A percentile compares a stretch with the other conserved stretches of the same genome.
Conservation (phyloP, 257 asterid species). For the Orobanche coerulescens region DNA sequence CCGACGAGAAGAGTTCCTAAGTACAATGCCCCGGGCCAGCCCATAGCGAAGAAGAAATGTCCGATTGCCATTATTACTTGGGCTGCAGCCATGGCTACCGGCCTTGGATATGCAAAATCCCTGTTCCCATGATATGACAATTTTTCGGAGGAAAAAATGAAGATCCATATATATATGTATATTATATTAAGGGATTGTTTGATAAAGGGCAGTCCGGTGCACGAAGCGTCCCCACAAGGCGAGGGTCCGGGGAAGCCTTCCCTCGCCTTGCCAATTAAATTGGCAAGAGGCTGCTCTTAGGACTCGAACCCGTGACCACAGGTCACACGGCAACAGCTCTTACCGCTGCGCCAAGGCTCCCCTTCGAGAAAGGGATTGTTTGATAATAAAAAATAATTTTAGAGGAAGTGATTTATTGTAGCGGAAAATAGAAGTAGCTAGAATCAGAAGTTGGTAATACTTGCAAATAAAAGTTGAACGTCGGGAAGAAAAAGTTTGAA, state of each 20-base stretch:
- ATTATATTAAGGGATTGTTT: background rate
- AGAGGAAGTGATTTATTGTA: background rate
- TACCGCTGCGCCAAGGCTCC: no score
- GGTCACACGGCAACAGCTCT: no score
- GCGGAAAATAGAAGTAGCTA: background rate
- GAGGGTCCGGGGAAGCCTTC: no score
- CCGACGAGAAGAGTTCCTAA: conserved; percentile 80
- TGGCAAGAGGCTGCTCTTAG: no score
- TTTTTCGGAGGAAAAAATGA: conserved; percentile 14
- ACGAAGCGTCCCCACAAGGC: no score
- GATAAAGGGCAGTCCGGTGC: no score
- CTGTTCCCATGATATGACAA: conserved; percentile 24
- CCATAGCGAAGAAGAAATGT: conserved; percentile 83
- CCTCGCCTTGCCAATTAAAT: no score
- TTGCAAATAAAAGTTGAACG: background rate
- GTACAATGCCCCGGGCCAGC: conserved; percentile 80
- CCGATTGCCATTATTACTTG: conserved; percentile 73
- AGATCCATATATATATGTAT: background rate
- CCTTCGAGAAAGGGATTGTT: no score
- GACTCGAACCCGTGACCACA: no score
- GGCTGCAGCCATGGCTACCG: conserved; percentile 66
- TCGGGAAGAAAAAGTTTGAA: background rate
- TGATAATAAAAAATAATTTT: no score
- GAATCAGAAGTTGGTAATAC: no score
- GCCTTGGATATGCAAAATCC: conserved; percentile 80